phyloP scores from a whole-genome alignment of 1,139 yeast species.

The Zygoascus sp. region DNA sequence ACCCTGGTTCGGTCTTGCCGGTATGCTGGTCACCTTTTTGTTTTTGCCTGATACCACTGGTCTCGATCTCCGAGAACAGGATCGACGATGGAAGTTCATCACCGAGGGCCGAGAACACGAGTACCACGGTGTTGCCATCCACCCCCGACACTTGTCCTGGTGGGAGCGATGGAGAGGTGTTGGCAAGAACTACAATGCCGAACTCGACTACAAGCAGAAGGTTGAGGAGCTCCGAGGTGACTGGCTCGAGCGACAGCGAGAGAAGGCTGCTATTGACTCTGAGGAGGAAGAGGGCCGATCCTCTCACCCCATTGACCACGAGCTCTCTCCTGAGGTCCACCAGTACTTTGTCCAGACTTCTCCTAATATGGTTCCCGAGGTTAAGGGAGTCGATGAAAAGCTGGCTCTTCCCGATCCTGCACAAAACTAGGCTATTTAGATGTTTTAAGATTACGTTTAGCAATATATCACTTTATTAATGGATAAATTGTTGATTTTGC shows the following conservation, averaged over 20 bases:
- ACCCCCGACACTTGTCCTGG: slow-evolving; percentile 34
- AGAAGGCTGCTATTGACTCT: slow-evolving; percentile 23
- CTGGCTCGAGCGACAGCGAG: slow-evolving; percentile 36
- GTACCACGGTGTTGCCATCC: slow-evolving; percentile 39
- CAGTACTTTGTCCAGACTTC: slow-evolving; percentile 35
- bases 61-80: slow-evolving; percentile 37
- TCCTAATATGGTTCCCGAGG: slow-evolving; percentile 30
- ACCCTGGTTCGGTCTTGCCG: slow-evolving; percentile 39
- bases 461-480: neutral
- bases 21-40: slow-evolving; percentile 34
- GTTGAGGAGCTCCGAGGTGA: slow-evolving; percentile 36
- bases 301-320: slow-evolving; percentile 20
- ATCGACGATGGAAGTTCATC: slow-evolving; percentile 36
- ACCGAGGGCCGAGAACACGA: slow-evolving; percentile 34
- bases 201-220: slow-evolving; percentile 37
- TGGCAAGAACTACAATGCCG: slow-evolving; percentile 36
- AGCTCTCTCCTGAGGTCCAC: slow-evolving; percentile 28
- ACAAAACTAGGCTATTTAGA: slow-evolving; percentile 5
- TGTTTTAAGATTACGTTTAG: neutral
- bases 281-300: slow-evolving; percentile 23
- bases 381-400: slow-evolving; percentile 23
- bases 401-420: slow-evolving; percentile 26
- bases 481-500: neutral
- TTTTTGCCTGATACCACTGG: slow-evolving; percentile 39
- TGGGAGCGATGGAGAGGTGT: slow-evolving; percentile 37